A percentile compares a stretch with the other conserved stretches of the same genome.
Conservation (phyloP, 345 rosid species). For the Syzygium oleosum region DNA sequence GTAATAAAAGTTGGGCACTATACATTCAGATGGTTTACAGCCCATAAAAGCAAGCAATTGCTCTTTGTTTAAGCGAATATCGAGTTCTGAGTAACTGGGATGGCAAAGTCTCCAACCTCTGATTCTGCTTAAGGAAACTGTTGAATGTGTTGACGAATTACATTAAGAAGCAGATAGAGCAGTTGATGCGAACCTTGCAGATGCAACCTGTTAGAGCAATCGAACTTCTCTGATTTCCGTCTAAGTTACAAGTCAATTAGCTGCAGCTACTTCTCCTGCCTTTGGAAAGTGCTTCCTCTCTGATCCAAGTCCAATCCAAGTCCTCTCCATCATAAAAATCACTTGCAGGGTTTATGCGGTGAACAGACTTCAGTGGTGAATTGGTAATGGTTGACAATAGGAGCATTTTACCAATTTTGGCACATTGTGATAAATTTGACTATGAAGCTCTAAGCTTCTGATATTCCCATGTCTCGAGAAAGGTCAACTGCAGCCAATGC, state of each 20-base stretch:
- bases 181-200: background rate
- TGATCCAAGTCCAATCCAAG: background rate
- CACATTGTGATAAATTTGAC: background rate
- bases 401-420: background rate
- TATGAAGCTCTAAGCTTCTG: background rate
- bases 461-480: background rate
- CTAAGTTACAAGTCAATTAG: background rate
- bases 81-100: background rate
- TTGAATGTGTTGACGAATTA: background rate
- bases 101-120: background rate
- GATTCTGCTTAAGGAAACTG: background rate
- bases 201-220: background rate
- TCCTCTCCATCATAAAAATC: background rate
- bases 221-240: background rate
- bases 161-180: background rate
- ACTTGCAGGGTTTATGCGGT: background rate
- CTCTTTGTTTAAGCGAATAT: background rate
- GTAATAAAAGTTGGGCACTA: background rate
- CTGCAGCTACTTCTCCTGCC: background rate
- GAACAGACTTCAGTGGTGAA: background rate
- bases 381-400: background rate
- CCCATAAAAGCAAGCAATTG: background rate
- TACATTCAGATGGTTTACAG: background rate
- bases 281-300: background rate
- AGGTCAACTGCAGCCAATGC: background rate